Percentiles rank a stretch among this genome's conserved stretches.
These are phyloP conservation scores for Boletus subparvulus DNA, from an alignment of 768 basidiomycete genomes.

Conservation along the genomic window DNA sequence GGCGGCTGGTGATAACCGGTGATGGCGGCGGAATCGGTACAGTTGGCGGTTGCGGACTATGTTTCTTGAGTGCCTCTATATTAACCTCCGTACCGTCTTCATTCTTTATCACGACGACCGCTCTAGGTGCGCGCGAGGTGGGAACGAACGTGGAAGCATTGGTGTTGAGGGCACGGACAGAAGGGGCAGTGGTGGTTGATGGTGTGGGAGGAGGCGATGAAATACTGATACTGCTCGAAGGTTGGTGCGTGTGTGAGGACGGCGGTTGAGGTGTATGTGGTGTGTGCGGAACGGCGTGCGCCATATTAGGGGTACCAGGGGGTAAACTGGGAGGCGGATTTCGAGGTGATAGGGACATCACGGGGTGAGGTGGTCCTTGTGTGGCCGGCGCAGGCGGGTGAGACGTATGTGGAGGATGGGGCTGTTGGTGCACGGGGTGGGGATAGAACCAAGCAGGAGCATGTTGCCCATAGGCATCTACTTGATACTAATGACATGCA, in stretches of 20 bases:
- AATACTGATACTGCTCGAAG: slow-evolving; percentile 45
- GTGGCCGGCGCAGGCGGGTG: slow-evolving; percentile 35
- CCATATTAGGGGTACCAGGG: slow-evolving; percentile 67
- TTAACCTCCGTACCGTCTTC: slow-evolving; percentile 65
- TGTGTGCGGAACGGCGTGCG: slow-evolving; percentile 53
- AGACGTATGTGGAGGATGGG: slow-evolving; percentile 50
- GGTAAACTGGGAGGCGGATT: slow-evolving; percentile 53
- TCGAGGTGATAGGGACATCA: slow-evolving; percentile 70
- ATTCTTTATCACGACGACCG: slow-evolving; percentile 61
- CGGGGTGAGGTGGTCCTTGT: slow-evolving; percentile 44
- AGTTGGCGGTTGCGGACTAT: slow-evolving; percentile 41
- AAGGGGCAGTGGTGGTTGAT: slow-evolving; percentile 44
- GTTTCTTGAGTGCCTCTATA: slow-evolving; percentile 53
- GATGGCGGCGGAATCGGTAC: slow-evolving; percentile 41
- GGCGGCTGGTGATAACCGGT: slow-evolving; percentile 26
- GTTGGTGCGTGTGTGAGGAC: slow-evolving; percentile 40
- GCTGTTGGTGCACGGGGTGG: slow-evolving; percentile 35
- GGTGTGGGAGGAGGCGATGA: slow-evolving; percentile 71
- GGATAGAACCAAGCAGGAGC: slow-evolving; percentile 40
- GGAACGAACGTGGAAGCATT: slow-evolving; percentile 71
- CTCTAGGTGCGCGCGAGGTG: slow-evolving; percentile 36
- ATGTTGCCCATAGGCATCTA: slow-evolving; percentile 48
- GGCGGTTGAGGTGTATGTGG: slow-evolving; percentile 50
- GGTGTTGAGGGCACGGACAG: slow-evolving; percentile 52
- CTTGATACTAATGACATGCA: slow-evolving; percentile 38